phyloP scores from a whole-genome alignment of 306 rosid species.

The Sophora flavescens region DNA sequence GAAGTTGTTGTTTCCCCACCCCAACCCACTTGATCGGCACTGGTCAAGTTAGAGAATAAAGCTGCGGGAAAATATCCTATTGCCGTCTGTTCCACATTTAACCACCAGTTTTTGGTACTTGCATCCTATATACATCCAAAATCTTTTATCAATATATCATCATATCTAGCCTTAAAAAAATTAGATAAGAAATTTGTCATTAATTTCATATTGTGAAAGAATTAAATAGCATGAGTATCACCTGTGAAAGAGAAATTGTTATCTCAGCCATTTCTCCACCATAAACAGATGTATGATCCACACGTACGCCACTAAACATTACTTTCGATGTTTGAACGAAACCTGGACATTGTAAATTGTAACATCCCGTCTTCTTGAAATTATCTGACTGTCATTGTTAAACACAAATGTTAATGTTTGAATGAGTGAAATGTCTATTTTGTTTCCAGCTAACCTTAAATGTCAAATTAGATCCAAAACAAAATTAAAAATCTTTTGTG shows the following conservation, averaged over 20 bases:
- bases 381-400: neutral
- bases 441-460: no score
- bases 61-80: slow-evolving; percentile 39
- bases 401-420: neutral
- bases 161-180: no score
- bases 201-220: neutral
- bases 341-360: neutral
- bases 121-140: neutral
- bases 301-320: neutral
- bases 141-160: neutral
- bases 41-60: neutral
- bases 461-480: neutral
- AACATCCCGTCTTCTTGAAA: slow-evolving; percentile 21
- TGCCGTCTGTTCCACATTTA: accelerated
- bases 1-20: neutral
- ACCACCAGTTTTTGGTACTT: slow-evolving; percentile 1
- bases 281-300: neutral
- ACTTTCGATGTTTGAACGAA: neutral
- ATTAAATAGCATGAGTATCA: neutral
- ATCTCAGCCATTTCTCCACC: accelerated
- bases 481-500: neutral
- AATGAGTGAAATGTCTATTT: no score
- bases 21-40: neutral
- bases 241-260: neutral
- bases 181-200: no score